Evolutionary conservation across 2,329 filamentous ascomycete species (phyloP).

Genomic region (Microthyrium microscopicum): DNA sequence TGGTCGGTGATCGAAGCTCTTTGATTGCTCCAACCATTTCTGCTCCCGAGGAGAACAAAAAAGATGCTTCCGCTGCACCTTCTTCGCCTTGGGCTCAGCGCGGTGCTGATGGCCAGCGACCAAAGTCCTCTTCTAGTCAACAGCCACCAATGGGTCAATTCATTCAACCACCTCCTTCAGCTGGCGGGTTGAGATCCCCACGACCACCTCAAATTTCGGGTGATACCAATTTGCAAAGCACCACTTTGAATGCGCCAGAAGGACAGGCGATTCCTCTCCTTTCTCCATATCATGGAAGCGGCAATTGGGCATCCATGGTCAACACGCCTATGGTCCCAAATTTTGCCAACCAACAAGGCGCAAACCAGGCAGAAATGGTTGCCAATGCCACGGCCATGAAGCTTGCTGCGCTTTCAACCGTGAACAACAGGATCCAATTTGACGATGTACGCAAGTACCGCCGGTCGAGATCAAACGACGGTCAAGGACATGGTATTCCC

Average conservation of each 20-base stretch:
- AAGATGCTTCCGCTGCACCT: slow-evolving; percentile 47
- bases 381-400: slow-evolving; percentile 99
- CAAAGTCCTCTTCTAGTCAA: slow-evolving; percentile 66
- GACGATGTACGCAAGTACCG: slow-evolving; percentile 96
- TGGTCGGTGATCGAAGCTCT: slow-evolving; percentile 59
- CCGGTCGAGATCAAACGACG: slow-evolving; percentile 76
- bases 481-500: slow-evolving; percentile 42
- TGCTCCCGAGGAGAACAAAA: slow-evolving; percentile 46
- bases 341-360: slow-evolving; percentile 45
- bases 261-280: slow-evolving; percentile 61
- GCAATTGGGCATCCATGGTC: slow-evolving; percentile 96
- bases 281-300: slow-evolving; percentile 79
- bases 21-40: slow-evolving; percentile 61
- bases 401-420: slow-evolving; percentile 84
- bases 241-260: slow-evolving; percentile 60
- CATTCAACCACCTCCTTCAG: slow-evolving; percentile 61
- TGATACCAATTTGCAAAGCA: slow-evolving; percentile 62
- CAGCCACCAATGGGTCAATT: slow-evolving; percentile 82
- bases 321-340: slow-evolving; percentile 91
- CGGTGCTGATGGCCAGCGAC: slow-evolving; percentile 39
- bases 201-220: slow-evolving; percentile 50
- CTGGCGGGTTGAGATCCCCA: slow-evolving; percentile 65
- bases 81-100: slow-evolving; percentile 63
- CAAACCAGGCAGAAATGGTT: slow-evolving; percentile 85
- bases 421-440: slow-evolving; percentile 93